phyloP scores from a whole-genome alignment of 768 basidiomycete genomes.

The Mycena rebaudengoi region DNA sequence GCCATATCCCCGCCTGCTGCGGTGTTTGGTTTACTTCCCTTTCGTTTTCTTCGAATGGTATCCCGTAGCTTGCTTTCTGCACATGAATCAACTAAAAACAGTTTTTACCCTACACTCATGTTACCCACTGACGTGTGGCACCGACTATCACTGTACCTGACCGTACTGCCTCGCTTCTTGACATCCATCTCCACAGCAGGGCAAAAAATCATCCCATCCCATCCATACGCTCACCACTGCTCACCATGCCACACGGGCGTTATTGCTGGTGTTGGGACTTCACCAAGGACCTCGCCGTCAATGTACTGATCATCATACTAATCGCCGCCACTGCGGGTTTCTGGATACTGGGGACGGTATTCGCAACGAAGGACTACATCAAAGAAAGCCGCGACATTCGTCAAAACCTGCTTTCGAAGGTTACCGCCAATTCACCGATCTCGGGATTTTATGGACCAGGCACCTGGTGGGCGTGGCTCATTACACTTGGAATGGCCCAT shows the following conservation, averaged over 20 bases:
- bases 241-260: background rate
- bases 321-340: background rate
- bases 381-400: background rate
- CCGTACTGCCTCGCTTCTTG: no score
- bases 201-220: no score
- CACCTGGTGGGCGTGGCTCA: background rate
- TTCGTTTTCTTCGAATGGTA: background rate
- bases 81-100: background rate
- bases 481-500: background rate
- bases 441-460: background rate
- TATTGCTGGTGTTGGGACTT: background rate
- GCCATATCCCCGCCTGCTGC: background rate
- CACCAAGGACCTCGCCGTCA: background rate
- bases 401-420: background rate
- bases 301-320: background rate
- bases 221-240: no score
- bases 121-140: background rate
- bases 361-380: background rate
- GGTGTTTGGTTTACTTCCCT: background rate
- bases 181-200: no score
- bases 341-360: background rate
- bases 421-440: background rate
- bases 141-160: background rate
- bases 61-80: background rate
- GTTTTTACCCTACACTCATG: background rate